Percentiles rank a stretch among this genome's conserved stretches.
phyloP scores from a whole-genome alignment of 176 grass and related monocot species.

The Aegilops sharonensis region DNA sequence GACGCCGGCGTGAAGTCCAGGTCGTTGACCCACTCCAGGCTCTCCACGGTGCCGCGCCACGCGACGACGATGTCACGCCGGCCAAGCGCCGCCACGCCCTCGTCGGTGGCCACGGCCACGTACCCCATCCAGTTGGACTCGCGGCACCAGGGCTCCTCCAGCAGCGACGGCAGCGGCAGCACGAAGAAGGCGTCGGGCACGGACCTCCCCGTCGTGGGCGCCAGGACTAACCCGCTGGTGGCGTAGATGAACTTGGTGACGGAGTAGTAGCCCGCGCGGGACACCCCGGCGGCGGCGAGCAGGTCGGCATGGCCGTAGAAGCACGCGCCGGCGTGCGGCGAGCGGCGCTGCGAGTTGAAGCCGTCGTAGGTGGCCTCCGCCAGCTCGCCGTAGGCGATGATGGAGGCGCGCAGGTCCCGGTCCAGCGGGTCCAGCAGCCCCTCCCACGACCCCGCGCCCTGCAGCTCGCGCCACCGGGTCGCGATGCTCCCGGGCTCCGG shows the following conservation, averaged over 20 bases:
- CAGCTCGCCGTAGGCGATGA: slow-evolving; percentile 80
- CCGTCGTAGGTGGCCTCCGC: slow-evolving; percentile 63
- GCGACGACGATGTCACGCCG: slow-evolving; percentile 79
- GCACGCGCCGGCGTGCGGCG: slow-evolving; percentile 66
- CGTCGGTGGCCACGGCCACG: slow-evolving; percentile 81
- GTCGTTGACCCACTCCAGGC: slow-evolving; percentile 71
- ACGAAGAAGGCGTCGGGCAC: slow-evolving; percentile 73
- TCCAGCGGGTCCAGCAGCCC: slow-evolving; percentile 75
- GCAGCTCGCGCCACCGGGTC: slow-evolving; percentile 71
- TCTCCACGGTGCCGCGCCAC: slow-evolving; percentile 72
- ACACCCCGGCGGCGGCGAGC: slow-evolving; percentile 8
- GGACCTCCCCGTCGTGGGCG: not conserved
- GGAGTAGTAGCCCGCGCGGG: slow-evolving; percentile 33
- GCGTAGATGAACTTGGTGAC: slow-evolving; percentile 85
- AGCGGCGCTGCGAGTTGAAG: slow-evolving; percentile 66
- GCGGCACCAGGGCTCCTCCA: slow-evolving; percentile 42
- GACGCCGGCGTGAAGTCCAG: slow-evolving; percentile 60
- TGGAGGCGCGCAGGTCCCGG: slow-evolving; percentile 56
- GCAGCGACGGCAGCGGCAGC: slow-evolving; percentile 25
- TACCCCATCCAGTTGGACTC: slow-evolving; percentile 93
- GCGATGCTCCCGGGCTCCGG: slow-evolving; percentile 50
- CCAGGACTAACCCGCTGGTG: slow-evolving; percentile 30
- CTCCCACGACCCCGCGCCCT: slow-evolving; percentile 54
- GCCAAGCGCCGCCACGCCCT: slow-evolving; percentile 59
- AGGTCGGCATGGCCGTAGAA: slow-evolving; percentile 41